phyloP scores from a whole-genome alignment of 177 flowering plant genomes.

The Tripterygium wilfordii region DNA sequence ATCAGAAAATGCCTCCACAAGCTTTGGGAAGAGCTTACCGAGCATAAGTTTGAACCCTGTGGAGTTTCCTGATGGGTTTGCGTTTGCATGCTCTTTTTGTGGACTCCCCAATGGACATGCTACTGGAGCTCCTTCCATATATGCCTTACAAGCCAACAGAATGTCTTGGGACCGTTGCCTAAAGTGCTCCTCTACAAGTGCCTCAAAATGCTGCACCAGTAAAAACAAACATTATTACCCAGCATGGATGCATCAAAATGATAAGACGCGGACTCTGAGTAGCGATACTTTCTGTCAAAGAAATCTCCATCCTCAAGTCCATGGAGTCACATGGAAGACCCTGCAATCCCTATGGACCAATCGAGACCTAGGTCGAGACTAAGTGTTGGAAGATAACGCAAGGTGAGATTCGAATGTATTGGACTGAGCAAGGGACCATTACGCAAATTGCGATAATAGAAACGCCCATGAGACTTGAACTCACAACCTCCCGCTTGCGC shows the following conservation, averaged over 20 bases:
- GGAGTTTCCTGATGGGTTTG: conserved; percentile 40
- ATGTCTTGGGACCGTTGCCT: conserved; percentile 30
- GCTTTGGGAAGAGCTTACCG: conserved; percentile 71
- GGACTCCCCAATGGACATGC: conserved; percentile 28
- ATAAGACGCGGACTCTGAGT: no score
- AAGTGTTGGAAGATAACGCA: no score
- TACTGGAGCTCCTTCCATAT: conserved; percentile 69
- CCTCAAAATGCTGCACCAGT: conserved; percentile 73
- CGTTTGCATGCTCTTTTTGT: conserved; percentile 16
- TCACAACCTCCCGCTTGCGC: no score
- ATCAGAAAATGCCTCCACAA: conserved; percentile 52
- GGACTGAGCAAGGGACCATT: no score
- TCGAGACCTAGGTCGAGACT: no score
- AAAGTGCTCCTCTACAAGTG: conserved; percentile 72
- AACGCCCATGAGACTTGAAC: no score
- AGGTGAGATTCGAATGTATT: no score
- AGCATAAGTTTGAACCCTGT: conserved; percentile 89
- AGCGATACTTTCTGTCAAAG: no score
- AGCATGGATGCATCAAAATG: not conserved
- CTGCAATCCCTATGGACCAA: no score
- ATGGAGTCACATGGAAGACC: no score
- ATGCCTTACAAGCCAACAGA: conserved; percentile 66
- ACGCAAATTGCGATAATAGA: no score
- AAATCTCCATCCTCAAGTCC: no score
- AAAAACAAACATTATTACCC: not conserved